These are phyloP conservation scores for Acmispon strigosus DNA, from an alignment of 306 rosid genomes.

Conservation along the genomic window DNA sequence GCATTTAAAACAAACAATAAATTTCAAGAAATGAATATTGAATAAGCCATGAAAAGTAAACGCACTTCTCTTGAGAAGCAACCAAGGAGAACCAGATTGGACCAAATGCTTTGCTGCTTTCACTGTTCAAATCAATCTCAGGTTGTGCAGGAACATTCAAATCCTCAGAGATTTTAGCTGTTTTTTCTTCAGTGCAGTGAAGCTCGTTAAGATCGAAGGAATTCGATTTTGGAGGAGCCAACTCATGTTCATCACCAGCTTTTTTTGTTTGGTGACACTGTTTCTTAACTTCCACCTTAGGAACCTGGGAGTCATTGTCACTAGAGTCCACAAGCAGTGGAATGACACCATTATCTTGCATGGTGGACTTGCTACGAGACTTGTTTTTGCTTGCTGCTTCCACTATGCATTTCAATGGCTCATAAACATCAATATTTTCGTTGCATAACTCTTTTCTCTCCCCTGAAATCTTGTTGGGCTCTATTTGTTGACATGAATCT, in stretches of 20 bases:
- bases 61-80: slow-evolving; percentile 54
- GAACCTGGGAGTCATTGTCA: slow-evolving; percentile 10
- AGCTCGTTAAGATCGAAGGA: slow-evolving; percentile 10
- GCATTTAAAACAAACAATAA: not conserved
- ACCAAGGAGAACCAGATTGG: slow-evolving; percentile 60
- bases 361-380: not conserved
- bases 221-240: slow-evolving; percentile 8
- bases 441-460: slow-evolving; percentile 15
- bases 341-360: slow-evolving; percentile 13
- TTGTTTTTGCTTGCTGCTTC: slow-evolving; percentile 24
- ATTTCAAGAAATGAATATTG: not conserved
- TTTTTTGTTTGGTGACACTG: not conserved
- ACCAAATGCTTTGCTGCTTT: not conserved
- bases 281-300: not conserved
- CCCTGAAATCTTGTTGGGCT: not conserved
- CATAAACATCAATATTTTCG: slow-evolving; percentile 12
- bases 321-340: slow-evolving; percentile 14
- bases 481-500: slow-evolving; percentile 21
- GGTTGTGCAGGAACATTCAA: slow-evolving; percentile 30
- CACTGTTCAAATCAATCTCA: slow-evolving; percentile 5
- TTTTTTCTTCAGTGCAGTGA: slow-evolving; percentile 10
- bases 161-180: slow-evolving; percentile 12
- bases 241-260: slow-evolving; percentile 3
- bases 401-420: slow-evolving; percentile 24
- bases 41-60: not conserved